Base-by-base conservation (phyloP, 306 rosid species). In the Rosa multiflora region DNA sequence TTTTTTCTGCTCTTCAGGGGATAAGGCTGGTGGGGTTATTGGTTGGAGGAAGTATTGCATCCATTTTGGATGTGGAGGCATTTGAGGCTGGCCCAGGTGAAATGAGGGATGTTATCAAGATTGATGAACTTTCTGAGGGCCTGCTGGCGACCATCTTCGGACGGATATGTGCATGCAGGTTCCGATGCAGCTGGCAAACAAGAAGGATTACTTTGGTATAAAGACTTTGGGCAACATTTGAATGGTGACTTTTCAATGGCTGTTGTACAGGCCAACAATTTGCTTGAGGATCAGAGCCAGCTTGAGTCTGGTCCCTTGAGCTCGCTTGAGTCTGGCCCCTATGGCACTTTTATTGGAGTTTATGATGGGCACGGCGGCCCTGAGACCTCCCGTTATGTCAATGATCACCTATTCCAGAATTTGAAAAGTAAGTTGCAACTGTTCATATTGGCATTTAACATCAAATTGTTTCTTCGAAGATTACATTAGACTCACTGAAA, bases 351-450 rank as follows among this genome's bases (percentile, higher is more conserved):
- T 72, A 75, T 94, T 42, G 98, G 98, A 74, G 82, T 94, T 4
- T 94, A 94, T 64, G 97, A 92, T 59, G 98, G 98, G 64, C 98
- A 94, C 20, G 98, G 98, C 1, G 98, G 98, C 55, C 98, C 98
- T 1, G 98, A 94, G 89, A 89, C 98, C 3, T 92, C 98, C 2
- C 92, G 96, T n/a, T 94, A 83, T 84, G 42, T 94, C 37, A 87
- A 89, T 64, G 94, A 94, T 59, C 76, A 90, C 51, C 94, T 94
- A 29, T 94, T 94, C 79, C 96, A 88, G 69, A 90, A 94, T 82
- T 81, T 94, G 12, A 94, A 92, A 78, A 78, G 97, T 92, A 92
- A 79, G 88, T 70, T 68, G 43, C 75, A 29, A 68, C 10, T 37
- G 56, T 58, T 21, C 58, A 53, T 18, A 53, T 42, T 12, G 21